These are phyloP conservation scores for Tetrastigma voinierianum DNA, from an alignment of 164 flowering plant species.

Conservation along the genomic window DNA sequence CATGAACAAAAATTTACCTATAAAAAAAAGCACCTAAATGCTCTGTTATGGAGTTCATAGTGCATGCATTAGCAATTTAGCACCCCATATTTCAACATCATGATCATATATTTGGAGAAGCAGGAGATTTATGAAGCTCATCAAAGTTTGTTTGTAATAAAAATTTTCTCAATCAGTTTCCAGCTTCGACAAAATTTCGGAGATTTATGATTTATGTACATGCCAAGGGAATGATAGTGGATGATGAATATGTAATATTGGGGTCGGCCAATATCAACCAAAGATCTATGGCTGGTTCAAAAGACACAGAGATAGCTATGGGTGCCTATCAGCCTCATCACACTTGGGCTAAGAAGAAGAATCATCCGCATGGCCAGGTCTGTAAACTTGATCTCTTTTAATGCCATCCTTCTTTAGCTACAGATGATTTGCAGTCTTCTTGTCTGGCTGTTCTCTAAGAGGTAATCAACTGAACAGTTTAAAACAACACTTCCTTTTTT, in stretches of 20 bases:
- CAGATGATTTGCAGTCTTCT: not conserved
- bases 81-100: not conserved
- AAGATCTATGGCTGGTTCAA: conserved; percentile 81
- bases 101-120: not conserved
- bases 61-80: no score
- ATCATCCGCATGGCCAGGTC: conserved; percentile 83
- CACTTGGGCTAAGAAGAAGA: conserved; percentile 44
- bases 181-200: conserved; percentile 38
- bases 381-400: conserved; percentile 7
- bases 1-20: no score
- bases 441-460: no score
- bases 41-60: no score
- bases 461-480: not conserved
- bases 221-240: conserved; percentile 91
- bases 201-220: conserved; percentile 93
- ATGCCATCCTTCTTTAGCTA: not conserved
- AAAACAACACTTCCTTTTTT: not conserved
- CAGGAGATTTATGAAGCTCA: not conserved
- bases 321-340: conserved; percentile 85
- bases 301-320: conserved; percentile 93
- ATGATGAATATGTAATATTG: conserved; percentile 72
- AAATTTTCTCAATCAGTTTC: conserved; percentile 36
- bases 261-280: conserved; percentile 89
- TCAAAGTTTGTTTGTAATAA: not conserved
- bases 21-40: no score